Base-by-base conservation (phyloP, 78 protist genomes). In the Dictyostelium purpureum region DNA sequence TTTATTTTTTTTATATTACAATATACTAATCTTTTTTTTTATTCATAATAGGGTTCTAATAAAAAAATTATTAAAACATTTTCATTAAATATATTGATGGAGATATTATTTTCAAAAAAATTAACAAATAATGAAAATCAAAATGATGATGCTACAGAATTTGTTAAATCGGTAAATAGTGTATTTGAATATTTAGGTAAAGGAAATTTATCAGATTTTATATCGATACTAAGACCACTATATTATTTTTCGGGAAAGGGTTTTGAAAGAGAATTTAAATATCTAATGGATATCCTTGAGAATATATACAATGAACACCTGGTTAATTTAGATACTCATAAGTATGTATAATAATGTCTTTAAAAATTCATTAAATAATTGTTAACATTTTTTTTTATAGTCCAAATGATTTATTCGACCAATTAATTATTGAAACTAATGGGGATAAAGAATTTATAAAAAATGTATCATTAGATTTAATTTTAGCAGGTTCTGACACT, bases 391-490 rank as follows among this genome's bases (percentile, higher is more conserved):
- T n/a, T n/a, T n/a, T n/a, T n/a, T n/a, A n/a, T n/a, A 73, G 61
- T 14, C 92, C 80, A 56, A 70, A 16, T 45, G 92, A 85, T 61
- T 73, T 85, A 56, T 6, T 85, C 21, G 92, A 85, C 35, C 82
- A 57, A 49, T 42, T 85, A 38, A 85, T 85, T 31, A 31, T 59
- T 1, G 54, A 63, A 28, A 52, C 78, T 31, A 24, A 65, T 28
- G 82, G 80, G 2, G 26, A 52, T 26, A 31, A 33, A 11, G 82
- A 85, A 47, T 42, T 14, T 35, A 63, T 73, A n/a, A 31, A 59
- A 11, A 33, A 73, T 59, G 78, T 73, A 9, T 47, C 75, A 14
- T 37, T 61, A 26, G 92, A 80, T 37, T 80, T 80, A 5, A 31
- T 80, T 1, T 21, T 80, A 38, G 89, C 76, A 19, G 88, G 88